Evolutionary conservation across 1,139 yeast species (phyloP), one percentile per base, ranked within the genome.

Genomic region (Sugiyamaella paludigena): DNA sequence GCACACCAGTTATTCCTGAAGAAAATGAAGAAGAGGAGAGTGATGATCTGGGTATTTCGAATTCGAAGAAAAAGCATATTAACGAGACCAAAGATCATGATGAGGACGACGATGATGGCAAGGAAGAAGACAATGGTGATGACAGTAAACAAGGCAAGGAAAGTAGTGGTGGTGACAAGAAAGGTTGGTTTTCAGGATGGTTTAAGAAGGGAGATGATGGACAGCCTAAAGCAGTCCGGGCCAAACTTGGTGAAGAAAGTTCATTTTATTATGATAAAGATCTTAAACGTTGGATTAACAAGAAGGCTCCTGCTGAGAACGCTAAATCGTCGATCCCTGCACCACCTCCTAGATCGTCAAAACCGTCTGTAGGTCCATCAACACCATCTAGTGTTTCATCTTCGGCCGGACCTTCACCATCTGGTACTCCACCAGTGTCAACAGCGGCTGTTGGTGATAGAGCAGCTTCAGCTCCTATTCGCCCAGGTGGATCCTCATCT

Each of bases 281-380:
- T 53, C 77, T 87, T 62, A 84, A 85, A 63, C 77, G 96, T 62
- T 92, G 97, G 96, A 81, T 92, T 47, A 84, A 87, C 62, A 81
- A 80, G 52, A 80, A 81, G 13, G 81, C 87, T 1, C 78, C 86
- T 40, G 82, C 81, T 54, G 96, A 88, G 43, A 87, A 84, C 57
- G 75, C 81, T 52, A 73, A 71, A 52, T 69, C 77, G 7, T 70
- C 78, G 1, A 77, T 81, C 1, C 82, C 92, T 1, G 87, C 95
- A 1, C 94, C 95, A 1, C 92, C 94, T 2, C 87, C 88, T 31
- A 77, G 75, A 59, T 75, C 75, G 1, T 31, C 45, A 10, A 44
- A 33, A 8, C 41, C 44, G 3, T 31, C 49, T 8, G 58, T 68
- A 15, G 49, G 64, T 3, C 58, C 65, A 26, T 60, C 62, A 4